Conservation (phyloP, 2,329 filamentous ascomycete genomes). For the Stachybotrys echinatus region DNA sequence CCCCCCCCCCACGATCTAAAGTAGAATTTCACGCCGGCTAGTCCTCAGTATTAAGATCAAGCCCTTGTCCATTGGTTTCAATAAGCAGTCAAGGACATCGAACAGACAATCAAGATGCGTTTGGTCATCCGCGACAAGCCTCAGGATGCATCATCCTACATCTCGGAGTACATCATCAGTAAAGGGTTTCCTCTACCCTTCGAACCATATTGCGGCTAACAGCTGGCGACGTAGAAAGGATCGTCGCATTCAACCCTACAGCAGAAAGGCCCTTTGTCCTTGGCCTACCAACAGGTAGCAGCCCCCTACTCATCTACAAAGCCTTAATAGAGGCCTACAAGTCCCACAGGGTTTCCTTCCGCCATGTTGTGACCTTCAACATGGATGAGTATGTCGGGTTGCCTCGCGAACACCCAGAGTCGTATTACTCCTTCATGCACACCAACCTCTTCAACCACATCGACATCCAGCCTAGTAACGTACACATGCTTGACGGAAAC, state of each 20-base stretch:
- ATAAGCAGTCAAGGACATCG: too few relatives aligned
- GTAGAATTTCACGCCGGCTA: too few relatives aligned
- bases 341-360: neutral
- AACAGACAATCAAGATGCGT: neutral
- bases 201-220: too few relatives aligned
- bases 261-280: conserved; percentile 14
- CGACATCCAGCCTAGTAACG: conserved; percentile 62
- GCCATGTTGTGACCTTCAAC: conserved; percentile 72
- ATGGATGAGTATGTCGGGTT: conserved; percentile 78
- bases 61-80: too few relatives aligned
- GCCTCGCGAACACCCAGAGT: conserved; percentile 67
- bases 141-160: neutral
- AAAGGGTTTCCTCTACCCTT: neutral
- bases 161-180: neutral
- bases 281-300: conserved; percentile 16
- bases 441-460: conserved; percentile 73
- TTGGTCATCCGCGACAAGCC: neutral
- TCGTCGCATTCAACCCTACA: conserved; percentile 12
- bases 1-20: too few relatives aligned
- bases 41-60: too few relatives aligned
- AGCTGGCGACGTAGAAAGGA: too few relatives aligned
- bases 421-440: conserved; percentile 81
- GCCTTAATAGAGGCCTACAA: neutral
- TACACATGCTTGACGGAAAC: conserved; percentile 71
- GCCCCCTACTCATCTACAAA: conserved; percentile 27